Conservation (phyloP, 257 asterid species). For the Gentiana dahurica region DNA sequence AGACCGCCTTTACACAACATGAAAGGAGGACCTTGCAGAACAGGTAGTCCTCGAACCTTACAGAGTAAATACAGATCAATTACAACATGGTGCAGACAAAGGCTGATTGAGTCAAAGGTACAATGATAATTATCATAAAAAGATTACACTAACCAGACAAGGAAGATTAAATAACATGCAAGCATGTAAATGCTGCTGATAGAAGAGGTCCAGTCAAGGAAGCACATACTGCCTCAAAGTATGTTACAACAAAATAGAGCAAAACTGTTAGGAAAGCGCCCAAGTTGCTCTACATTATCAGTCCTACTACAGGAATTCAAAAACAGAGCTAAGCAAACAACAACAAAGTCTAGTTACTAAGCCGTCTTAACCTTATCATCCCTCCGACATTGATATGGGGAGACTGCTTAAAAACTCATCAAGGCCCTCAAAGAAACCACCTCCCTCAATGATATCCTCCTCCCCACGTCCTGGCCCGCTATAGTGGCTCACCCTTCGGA, state of each 20-base stretch:
- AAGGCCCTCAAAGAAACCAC: constrained; percentile 90
- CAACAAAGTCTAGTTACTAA: constrained; percentile 26
- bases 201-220: constrained; percentile 4
- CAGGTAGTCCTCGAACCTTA: not conserved
- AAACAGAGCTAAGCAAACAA: constrained; percentile 35
- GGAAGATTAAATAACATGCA: not conserved
- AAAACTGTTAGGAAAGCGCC: constrained; percentile 15
- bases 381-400: constrained; percentile 75
- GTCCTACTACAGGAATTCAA: constrained; percentile 22
- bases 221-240: constrained; percentile 4
- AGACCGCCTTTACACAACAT: not conserved
- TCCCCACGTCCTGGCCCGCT: constrained; percentile 55
- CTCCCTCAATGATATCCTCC: constrained; percentile 81
- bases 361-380: constrained; percentile 84
- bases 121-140: not conserved
- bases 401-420: constrained; percentile 88
- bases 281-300: constrained; percentile 27
- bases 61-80: not conserved
- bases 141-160: not conserved
- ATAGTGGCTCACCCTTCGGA: constrained; percentile 40
- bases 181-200: constrained; percentile 10
- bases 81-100: not conserved
- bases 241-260: constrained; percentile 10
- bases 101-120: not conserved
- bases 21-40: not conserved